These are phyloP conservation scores for Ophiosphaerella herpotricha DNA, from an alignment of 2,329 filamentous ascomycete genomes.

Conservation along the genomic window DNA sequence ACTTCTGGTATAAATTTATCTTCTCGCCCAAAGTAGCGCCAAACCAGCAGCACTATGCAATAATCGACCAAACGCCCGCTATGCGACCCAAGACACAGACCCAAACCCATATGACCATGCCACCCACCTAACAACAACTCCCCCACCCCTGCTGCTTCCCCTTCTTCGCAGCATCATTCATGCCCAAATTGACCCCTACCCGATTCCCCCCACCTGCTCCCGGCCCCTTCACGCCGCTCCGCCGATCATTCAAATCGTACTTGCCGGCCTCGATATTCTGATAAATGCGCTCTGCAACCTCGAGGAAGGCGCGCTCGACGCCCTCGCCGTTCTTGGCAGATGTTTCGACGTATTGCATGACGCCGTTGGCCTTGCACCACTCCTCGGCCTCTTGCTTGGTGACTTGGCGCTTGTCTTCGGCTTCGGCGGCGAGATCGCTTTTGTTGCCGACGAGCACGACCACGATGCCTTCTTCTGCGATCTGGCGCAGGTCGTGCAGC, in stretches of 20 bases:
- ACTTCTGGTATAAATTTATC: too few relatives aligned
- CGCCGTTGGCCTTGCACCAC: slow-evolving; percentile 84
- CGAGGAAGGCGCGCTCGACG: slow-evolving; percentile 89
- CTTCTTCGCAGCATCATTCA: slow-evolving; percentile 47
- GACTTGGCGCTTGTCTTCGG: slow-evolving; percentile 74
- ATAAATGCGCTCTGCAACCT: slow-evolving; percentile 94
- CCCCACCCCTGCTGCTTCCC: slow-evolving; percentile 42
- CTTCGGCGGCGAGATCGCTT: slow-evolving; percentile 69
- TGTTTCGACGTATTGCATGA: slow-evolving; percentile 94
- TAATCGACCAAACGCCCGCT: too few relatives aligned
- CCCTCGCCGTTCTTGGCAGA: slow-evolving; percentile 94
- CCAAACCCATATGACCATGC: too few relatives aligned
- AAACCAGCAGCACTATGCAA: too few relatives aligned
- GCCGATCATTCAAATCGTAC: slow-evolving; percentile 91
- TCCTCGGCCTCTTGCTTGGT: slow-evolving; percentile 81
- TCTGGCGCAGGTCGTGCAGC: slow-evolving; percentile 91
- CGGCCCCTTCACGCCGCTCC: slow-evolving; percentile 83
- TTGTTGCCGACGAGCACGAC: slow-evolving; percentile 97
- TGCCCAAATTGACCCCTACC: slow-evolving; percentile 50
- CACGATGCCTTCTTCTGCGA: slow-evolving; percentile 93
- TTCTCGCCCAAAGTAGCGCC: too few relatives aligned
- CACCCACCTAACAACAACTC: slow-evolving; percentile 28
- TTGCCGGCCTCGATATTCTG: slow-evolving; percentile 94
- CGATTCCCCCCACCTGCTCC: slow-evolving; percentile 52
- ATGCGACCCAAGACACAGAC: too few relatives aligned